Base-by-base conservation (phyloP, 179 eudicot species). In the Silene coronaria region DNA sequence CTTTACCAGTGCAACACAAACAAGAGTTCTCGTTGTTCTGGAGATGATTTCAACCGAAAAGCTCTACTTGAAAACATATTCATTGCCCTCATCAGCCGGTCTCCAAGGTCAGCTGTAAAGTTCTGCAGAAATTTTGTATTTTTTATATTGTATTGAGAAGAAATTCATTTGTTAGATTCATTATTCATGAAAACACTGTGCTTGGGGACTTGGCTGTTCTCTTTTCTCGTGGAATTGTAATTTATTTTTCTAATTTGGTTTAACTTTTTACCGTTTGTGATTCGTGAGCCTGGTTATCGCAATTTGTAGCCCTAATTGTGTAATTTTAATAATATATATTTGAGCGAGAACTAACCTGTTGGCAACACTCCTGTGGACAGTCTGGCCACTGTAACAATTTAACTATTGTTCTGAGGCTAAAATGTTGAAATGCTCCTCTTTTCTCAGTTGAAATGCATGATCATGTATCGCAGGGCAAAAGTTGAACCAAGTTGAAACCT, bases 91-190 rank as follows among this genome's bases (percentile, higher is more conserved):
- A 34, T 67, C 27, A 19, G 28, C 26, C 24, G 7, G 22, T 67
- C 24, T 67, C 23, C 14, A 19, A 67, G 71, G 60, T 62, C 59
- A n/a, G 6, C 23, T 19, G 11, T 62, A 19, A 65, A n/a, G 46
- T 46, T 75, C 36, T n/a, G 28, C 32, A 69, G 62, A n/a, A 17
- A 12, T 27, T 57, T 67, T n/a, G 64, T 30, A 26, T 0, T 58
- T 51, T 23, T 24, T 59, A n/a, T n/a, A 57, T 59, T 38, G 45
- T 9, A 24, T 59, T 34, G 59, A 26, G 24, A 27, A 2, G 23
- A 71, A 71, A 71, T 71, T 71, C 62, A 38, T 67, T 67, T 23
- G 8, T 67, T 36, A 21, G 14, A 36, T 21, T 67, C 23, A 1
- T 12, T 67, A 3, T 67, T 34, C 46, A 17, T 34, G 66, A 5